Base-by-base conservation (phyloP, 352 stramenopile genomes). In the Elongisporangium anandrum region DNA sequence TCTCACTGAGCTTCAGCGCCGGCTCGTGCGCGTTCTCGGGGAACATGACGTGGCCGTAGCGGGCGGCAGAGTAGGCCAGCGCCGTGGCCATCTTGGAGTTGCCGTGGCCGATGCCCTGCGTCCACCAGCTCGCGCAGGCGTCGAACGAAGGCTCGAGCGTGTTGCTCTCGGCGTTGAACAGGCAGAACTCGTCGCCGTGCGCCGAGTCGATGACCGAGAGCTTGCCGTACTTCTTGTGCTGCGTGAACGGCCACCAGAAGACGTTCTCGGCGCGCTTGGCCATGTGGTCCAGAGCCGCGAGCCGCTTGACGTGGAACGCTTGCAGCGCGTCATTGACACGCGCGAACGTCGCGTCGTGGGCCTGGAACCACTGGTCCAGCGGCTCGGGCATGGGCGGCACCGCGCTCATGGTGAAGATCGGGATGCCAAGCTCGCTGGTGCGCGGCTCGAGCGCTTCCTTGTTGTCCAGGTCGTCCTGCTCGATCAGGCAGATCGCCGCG, bases 161-260 rank as follows among this genome's bases (percentile, higher is more conserved):
- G 50, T 83, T 85, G 51, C 49, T 86, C 20, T 78, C 64, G 5
- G 62, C 59, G 16, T 79, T 79, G 38, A 80, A 84, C 13, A 75
- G 71, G 51, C 68, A 81, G 57, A 94, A 97, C 60, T 95, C 78
- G 57, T 98, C 87, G 22, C 90, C 89, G 59, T 95, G 84, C 3
- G 92, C 92, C 16, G 88, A 96, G 61, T 98, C 90, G 52, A 98
- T 91, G 24, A 96, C 66, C 3, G 83, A 90, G 20, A 97, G 66
- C 6, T 86, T 57, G 19, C 81, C 83, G 68, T 82, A 81, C 56
- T 84, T 87, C 70, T 91, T 88, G 76, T 98, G 90, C 67, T 98
- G 90, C 16, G 91, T 97, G 72, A 97, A 97, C 9, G 92, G 92
- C 87, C 90, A 98, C 92, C 92, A 98, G 56, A 97, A 93, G 10